Percentiles rank a stretch among this genome's conserved stretches.
These are phyloP conservation scores for Hymenochaete sp. DNA, from an alignment of 1,284 basidiomycete genomes.

Conservation along the genomic window DNA sequence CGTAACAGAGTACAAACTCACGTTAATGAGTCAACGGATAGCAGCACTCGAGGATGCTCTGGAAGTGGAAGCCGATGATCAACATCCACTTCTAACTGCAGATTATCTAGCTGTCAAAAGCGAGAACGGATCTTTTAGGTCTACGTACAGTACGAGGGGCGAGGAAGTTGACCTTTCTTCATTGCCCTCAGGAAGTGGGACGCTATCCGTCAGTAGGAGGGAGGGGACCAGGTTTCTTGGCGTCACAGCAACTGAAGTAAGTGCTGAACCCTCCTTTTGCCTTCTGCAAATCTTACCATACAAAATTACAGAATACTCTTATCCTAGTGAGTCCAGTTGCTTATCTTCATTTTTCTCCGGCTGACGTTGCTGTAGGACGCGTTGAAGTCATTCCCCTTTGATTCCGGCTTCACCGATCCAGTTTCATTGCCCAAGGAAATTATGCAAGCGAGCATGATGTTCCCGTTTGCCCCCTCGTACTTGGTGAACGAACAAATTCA, in stretches of 20 bases:
- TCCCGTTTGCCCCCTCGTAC: slow-evolving; percentile 14
- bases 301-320: slow-evolving; percentile 6
- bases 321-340: not conserved
- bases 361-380: not conserved
- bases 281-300: not conserved
- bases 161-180: not conserved
- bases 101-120: not conserved
- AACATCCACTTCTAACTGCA: slow-evolving; percentile 22
- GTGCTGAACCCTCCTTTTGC: not conserved
- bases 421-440: slow-evolving; percentile 14
- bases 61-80: slow-evolving; percentile 11
- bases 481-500: too few species aligned
- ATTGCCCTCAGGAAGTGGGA: slow-evolving; percentile 1
- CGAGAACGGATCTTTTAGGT: not conserved
- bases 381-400: too few species aligned
- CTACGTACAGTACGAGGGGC: too few species aligned
- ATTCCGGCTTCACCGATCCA: too few species aligned
- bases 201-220: slow-evolving; percentile 4
- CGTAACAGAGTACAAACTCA: too few species aligned
- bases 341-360: not conserved
- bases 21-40: slow-evolving; percentile 12
- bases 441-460: slow-evolving; percentile 11
- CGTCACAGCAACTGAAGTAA: slow-evolving; percentile 6
- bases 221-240: slow-evolving; percentile 6
- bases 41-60: slow-evolving; percentile 20